A percentile compares a stretch with the other conserved stretches of the same genome.
These are phyloP conservation scores for Schoenoplectus triqueter DNA, from an alignment of 202 grass and related monocot genomes.

Conservation along the genomic window DNA sequence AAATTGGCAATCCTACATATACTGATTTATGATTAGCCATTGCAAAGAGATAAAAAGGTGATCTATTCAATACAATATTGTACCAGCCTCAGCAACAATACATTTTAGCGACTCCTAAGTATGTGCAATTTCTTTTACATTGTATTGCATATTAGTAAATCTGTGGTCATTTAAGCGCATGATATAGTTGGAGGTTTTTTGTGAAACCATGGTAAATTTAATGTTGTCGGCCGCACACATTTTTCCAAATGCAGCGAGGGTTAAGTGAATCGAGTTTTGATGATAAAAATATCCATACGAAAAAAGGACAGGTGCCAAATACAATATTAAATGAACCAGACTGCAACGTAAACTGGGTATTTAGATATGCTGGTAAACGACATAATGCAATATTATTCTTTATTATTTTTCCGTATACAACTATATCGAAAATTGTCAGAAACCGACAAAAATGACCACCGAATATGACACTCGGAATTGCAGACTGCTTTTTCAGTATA, in stretches of 20 bases:
- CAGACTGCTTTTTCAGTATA: not conserved
- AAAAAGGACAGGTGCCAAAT: not conserved
- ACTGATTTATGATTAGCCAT: not conserved
- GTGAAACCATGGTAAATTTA: not conserved
- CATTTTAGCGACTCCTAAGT: not conserved
- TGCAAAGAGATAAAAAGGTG: not conserved
- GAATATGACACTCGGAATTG: not conserved
- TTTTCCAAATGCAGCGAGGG: not conserved
- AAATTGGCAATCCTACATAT: not conserved
- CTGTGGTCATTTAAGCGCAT: not conserved
- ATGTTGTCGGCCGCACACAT: not conserved
- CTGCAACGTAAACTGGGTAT: not conserved
- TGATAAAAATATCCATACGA: not conserved
- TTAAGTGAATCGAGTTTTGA: conserved; percentile 9
- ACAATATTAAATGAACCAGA: not conserved
- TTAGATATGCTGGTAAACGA: conserved; percentile 6
- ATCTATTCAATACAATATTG: not conserved
- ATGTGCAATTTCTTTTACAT: not conserved
- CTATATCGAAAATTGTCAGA: conserved; percentile 1
- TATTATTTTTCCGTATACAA: not conserved
- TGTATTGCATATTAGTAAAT: conserved; percentile 23
- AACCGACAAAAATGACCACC: not conserved
- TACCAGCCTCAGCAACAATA: not conserved
- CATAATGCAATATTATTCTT: conserved; percentile 4
- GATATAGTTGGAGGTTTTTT: not conserved